Percentiles rank a stretch among this genome's conserved stretches.
Evolutionary conservation across 2,329 filamentous ascomycete genomes (phyloP).

Genomic region (Talaromyces pinophilus): DNA sequence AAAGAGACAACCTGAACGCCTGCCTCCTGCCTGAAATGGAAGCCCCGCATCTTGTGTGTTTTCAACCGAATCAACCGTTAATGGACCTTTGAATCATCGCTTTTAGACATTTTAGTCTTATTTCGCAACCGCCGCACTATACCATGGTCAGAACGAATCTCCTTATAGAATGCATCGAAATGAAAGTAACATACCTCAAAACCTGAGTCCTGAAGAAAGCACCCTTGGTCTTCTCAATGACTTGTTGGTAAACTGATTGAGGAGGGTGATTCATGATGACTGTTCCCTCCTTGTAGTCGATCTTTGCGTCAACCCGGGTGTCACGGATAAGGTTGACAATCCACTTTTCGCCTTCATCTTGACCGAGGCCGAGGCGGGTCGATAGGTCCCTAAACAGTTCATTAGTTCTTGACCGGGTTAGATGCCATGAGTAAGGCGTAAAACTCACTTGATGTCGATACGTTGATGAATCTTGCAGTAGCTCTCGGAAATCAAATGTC

Average conservation of each 20-base stretch:
- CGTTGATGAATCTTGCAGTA: constrained; percentile 99
- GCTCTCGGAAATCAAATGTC: constrained; percentile 95
- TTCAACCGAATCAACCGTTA: constrained; percentile 18
- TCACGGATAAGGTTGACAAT: constrained; percentile 99
- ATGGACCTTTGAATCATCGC: constrained; percentile 9
- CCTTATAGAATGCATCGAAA: background rate
- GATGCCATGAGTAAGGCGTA: background rate
- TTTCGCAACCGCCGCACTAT: constrained; percentile 54
- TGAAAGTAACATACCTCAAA: constrained; percentile 56
- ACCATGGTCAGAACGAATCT: constrained; percentile 21
- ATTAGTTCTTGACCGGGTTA: constrained; percentile 21
- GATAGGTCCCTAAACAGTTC: constrained; percentile 70
- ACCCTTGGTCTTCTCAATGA: constrained; percentile 98
- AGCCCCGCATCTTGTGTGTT: constrained; percentile 27
- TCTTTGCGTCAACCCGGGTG: constrained; percentile 96
- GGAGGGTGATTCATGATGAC: constrained; percentile 99
- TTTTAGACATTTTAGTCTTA: constrained; percentile 35
- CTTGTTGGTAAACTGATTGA: constrained; percentile 97
- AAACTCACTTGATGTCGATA: constrained; percentile 83
- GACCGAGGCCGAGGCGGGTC: constrained; percentile 82
- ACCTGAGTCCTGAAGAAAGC: constrained; percentile 99
- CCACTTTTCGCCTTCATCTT: constrained; percentile 99
- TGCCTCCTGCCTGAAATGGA: constrained; percentile 42
- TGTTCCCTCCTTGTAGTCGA: constrained; percentile 97
- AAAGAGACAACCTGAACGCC: constrained; percentile 43